Evolutionary conservation across 768 basidiomycete species (phyloP), one percentile per base, ranked within the genome.

Genomic region (Crepidotus variabilis): DNA sequence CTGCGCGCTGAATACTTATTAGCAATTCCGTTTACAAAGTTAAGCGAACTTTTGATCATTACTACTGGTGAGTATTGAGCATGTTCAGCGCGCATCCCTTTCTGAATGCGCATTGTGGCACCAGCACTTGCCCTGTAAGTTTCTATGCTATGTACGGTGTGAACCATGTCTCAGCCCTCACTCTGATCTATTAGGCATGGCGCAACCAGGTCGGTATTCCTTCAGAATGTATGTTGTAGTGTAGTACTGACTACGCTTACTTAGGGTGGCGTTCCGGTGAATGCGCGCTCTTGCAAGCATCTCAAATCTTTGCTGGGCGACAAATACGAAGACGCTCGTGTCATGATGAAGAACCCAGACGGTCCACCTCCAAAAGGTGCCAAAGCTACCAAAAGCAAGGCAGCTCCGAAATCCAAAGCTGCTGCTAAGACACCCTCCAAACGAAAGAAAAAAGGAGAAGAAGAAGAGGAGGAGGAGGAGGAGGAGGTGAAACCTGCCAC

Each of bases 281-380:
- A 79, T 59, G 78, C 77, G 3, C 74, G 79, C 14, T 73, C 77
- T 14, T 81, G 79, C 69, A 80, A 79, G 55, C 79, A 81, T 59
- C 66, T 81, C 18, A 71, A 72, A 49, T 51, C 70, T 8, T 66
- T 80, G 20, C 67, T 81, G 2, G 79, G 79, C 6, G 76, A 78
- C 22, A 69, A 69, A 28, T 81, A 82, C 62, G 79, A 81, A 60
- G 64, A 65, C 32, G 79, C 78, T 6, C 75, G 80, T 9, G 49
- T 79, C 20, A 70, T 71, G 51, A 58, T 76, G 52, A 77, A 77
- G 57, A 78, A 78, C 54, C 75, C 76, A 6, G 58, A 70, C 22
- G 73, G 71, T 10, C 66, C 69, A 7, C 49, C 65, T 1, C 67
- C 69, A 50, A 63, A 61, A 20, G 58, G 54, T 22, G 57, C 58